Evolutionary conservation across 805 yeast species (phyloP).

Genomic region (Monosporozyma solicola): DNA sequence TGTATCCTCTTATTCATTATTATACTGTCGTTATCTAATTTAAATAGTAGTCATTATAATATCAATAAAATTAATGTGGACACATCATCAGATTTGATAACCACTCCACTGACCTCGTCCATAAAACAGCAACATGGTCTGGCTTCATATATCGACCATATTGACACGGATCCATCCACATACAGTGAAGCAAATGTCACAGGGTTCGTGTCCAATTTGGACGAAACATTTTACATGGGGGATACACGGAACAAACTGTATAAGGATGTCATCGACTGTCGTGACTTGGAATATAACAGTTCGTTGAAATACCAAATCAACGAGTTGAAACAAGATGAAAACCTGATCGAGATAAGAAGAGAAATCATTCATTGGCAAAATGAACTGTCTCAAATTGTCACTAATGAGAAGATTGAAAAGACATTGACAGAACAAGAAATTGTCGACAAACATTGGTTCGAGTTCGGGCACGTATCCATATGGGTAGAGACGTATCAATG

Average conservation of each 20-base stretch:
- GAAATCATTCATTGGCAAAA: slow-evolving; percentile 1
- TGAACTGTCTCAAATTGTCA: neutral
- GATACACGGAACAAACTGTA: neutral
- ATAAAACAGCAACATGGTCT: neutral
- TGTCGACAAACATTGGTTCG: slow-evolving; percentile 28
- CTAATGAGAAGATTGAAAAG: slow-evolving; percentile 1
- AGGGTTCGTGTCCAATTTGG: slow-evolving; percentile 4
- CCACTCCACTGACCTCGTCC: neutral
- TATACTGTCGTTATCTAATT: neutral
- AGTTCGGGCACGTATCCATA: slow-evolving; percentile 5
- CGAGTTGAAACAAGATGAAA: neutral
- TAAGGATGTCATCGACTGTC: slow-evolving; percentile 4
- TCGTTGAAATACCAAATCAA: slow-evolving; percentile 3
- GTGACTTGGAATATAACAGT: slow-evolving; percentile 5
- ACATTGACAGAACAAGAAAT: slow-evolving; percentile 7
- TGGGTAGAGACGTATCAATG: slow-evolving; percentile 41
- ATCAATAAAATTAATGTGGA: neutral
- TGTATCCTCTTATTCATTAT: neutral
- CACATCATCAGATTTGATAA: neutral
- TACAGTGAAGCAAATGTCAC: neutral
- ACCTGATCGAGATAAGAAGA: slow-evolving; percentile 2
- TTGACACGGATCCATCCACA: neutral
- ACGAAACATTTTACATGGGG: neutral
- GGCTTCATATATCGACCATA: neutral
- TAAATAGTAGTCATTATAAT: neutral